A percentile compares a stretch with the other conserved stretches of the same genome.
These are phyloP conservation scores for Furcasterigmium sp. DNA, from an alignment of 2,329 filamentous ascomycete genomes.

Conservation along the genomic window DNA sequence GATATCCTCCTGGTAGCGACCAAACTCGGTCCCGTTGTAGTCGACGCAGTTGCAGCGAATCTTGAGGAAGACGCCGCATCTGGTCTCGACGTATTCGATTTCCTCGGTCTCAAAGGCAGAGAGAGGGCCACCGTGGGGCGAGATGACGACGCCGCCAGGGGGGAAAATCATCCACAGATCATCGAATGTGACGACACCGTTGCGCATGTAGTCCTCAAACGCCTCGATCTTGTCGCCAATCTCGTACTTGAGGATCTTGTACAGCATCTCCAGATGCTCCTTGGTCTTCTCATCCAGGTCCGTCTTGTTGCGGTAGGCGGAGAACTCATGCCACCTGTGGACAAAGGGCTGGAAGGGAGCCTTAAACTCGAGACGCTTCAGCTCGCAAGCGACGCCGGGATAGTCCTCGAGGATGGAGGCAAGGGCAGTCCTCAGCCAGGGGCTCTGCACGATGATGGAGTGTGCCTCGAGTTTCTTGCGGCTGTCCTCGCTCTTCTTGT, in stretches of 20 bases:
- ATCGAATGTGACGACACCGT: conserved; percentile 47
- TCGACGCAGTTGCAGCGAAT: conserved; percentile 38
- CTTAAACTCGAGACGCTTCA: conserved; percentile 56
- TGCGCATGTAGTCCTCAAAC: conserved; percentile 44
- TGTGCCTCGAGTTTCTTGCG: conserved; percentile 56
- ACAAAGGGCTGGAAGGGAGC: conserved; percentile 60
- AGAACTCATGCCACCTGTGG: conserved; percentile 55
- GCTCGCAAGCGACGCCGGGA: conserved; percentile 51
- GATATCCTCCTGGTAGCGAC: conserved; percentile 27
- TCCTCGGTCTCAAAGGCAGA: conserved; percentile 32
- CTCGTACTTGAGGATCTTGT: conserved; percentile 42
- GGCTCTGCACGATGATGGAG: conserved; percentile 60
- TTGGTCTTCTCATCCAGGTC: conserved; percentile 36
- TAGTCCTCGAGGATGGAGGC: conserved; percentile 50
- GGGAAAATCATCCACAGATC: conserved; percentile 50
- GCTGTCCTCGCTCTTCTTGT: conserved; percentile 51
- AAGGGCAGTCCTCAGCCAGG: conserved; percentile 52
- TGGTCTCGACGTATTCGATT: conserved; percentile 28
- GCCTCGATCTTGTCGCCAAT: conserved; percentile 43
- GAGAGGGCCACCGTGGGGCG: conserved; percentile 30
- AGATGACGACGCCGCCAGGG: conserved; percentile 36
- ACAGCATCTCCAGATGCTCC: conserved; percentile 40
- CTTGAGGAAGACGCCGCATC: conserved; percentile 30
- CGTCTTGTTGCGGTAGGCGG: conserved; percentile 31
- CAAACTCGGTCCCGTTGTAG: conserved; percentile 42